A percentile compares a stretch with the other conserved stretches of the same genome.
These are phyloP conservation scores for Bondarzewia mesenterica DNA, from an alignment of 1,284 basidiomycete species.

Conservation along the genomic window DNA sequence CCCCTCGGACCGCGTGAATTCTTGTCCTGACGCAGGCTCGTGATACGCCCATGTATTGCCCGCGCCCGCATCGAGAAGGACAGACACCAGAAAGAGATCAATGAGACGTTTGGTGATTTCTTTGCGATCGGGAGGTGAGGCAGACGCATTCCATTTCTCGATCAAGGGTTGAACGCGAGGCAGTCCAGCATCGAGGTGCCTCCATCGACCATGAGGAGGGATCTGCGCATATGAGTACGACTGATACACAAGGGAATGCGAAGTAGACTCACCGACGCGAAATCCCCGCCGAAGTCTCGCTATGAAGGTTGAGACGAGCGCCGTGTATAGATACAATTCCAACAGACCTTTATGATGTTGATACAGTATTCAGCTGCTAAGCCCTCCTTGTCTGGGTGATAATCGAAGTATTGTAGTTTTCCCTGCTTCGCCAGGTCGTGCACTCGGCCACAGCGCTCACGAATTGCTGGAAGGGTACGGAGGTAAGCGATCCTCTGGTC, in stretches of 20 bases:
- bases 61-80: conserved; percentile 90
- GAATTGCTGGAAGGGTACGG: conserved; percentile 80
- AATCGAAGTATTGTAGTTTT: conserved; percentile 80
- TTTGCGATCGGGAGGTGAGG: conserved; percentile 39
- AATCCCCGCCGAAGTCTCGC: conserved; percentile 79
- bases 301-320: conserved; percentile 21
- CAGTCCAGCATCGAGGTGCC: conserved; percentile 74
- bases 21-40: conserved; percentile 50
- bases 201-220: conserved; percentile 86
- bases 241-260: background rate
- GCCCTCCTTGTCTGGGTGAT: conserved; percentile 68
- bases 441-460: conserved; percentile 77
- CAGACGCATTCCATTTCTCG: conserved; percentile 41
- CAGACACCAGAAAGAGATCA: conserved; percentile 90
- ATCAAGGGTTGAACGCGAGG: conserved; percentile 57
- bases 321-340: background rate
- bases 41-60: conserved; percentile 78
- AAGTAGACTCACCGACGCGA: conserved; percentile 42
- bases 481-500: conserved; percentile 60
- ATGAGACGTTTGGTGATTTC: conserved; percentile 71
- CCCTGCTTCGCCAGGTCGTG: conserved; percentile 68
- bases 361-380: conserved; percentile 78
- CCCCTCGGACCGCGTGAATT: conserved; percentile 79
- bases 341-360: conserved; percentile 66
- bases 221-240: conserved; percentile 40